These are phyloP conservation scores for Bauhinia variegata DNA, from an alignment of 306 rosid species.

Conservation along the genomic window DNA sequence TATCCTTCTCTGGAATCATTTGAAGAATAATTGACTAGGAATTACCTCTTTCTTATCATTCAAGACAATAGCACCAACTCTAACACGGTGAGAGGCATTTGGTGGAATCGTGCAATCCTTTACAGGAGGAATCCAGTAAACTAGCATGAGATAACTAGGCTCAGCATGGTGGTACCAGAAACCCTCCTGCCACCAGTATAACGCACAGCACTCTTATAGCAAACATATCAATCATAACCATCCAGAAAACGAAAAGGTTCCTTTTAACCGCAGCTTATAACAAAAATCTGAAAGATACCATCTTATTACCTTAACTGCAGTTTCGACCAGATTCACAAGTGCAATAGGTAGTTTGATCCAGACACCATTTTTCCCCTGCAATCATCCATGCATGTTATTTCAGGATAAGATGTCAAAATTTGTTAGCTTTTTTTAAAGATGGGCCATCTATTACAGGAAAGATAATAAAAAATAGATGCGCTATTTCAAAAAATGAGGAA, in stretches of 20 bases:
- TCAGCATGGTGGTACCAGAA: slow-evolving; percentile 65
- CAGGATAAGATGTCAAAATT: not conserved
- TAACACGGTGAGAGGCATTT: slow-evolving; percentile 59
- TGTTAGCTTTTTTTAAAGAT: not conserved
- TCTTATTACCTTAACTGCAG: slow-evolving; percentile 51
- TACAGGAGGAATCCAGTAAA: slow-evolving; percentile 59
- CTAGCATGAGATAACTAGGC: slow-evolving; percentile 58
- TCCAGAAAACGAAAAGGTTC: not conserved
- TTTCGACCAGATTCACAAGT: slow-evolving; percentile 55
- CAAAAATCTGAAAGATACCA: no score
- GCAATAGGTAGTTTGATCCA: slow-evolving; percentile 61
- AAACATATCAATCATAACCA: slow-evolving; percentile 11
- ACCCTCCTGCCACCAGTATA: slow-evolving; percentile 50
- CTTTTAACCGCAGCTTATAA: not conserved
- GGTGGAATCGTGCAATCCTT: slow-evolving; percentile 53
- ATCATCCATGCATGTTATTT: not conserved
- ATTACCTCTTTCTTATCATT: slow-evolving; percentile 56
- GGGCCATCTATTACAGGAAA: not conserved
- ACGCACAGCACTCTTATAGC: not conserved
- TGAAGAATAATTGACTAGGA: not conserved
- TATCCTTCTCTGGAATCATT: not conserved
- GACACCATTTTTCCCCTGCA: slow-evolving; percentile 57
- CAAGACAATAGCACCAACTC: slow-evolving; percentile 50
- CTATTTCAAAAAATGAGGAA: not conserved
- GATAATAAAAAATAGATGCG: not conserved